Evolutionary conservation across 164 flowering plant genomes (phyloP).

Genomic region (Vitis cinerea): DNA sequence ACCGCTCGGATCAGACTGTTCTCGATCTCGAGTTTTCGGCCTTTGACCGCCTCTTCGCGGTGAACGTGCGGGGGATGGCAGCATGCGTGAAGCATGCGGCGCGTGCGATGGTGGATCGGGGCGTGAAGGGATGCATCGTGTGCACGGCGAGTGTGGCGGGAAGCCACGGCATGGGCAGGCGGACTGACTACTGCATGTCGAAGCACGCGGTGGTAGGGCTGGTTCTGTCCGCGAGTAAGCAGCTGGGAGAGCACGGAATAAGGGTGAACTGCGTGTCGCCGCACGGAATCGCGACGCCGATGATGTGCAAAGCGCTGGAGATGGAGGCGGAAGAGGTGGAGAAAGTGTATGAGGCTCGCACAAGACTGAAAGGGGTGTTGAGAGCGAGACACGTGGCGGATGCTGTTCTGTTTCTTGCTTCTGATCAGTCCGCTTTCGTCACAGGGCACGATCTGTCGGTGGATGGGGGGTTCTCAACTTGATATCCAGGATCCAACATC

Average conservation of each 20-base stretch:
- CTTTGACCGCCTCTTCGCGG: slow-evolving; percentile 2
- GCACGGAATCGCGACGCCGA: slow-evolving; percentile 35
- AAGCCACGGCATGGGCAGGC: slow-evolving; percentile 3
- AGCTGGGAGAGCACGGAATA: slow-evolving; percentile 45
- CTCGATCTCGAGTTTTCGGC: neutral
- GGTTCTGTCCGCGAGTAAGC: slow-evolving; percentile 34
- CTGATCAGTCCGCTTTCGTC: slow-evolving; percentile 35
- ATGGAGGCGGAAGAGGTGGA: slow-evolving; percentile 24
- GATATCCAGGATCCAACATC: too few species aligned
- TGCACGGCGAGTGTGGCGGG: slow-evolving; percentile 51
- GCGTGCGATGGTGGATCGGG: slow-evolving; percentile 44
- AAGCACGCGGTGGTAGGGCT: slow-evolving; percentile 58
- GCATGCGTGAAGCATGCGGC: slow-evolving; percentile 56
- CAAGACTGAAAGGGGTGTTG: slow-evolving; percentile 29
- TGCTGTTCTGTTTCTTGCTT: slow-evolving; percentile 51
- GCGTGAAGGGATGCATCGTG: slow-evolving; percentile 37
- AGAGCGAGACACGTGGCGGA: slow-evolving; percentile 45
- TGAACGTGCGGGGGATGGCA: slow-evolving; percentile 37
- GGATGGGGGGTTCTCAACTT: slow-evolving; percentile 33
- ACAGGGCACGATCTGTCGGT: slow-evolving; percentile 46
- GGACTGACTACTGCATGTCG: slow-evolving; percentile 38
- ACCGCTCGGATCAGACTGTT: neutral
- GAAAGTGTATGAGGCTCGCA: neutral
- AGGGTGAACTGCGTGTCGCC: slow-evolving; percentile 62
- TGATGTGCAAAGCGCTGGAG: slow-evolving; percentile 4